phyloP scores from a whole-genome alignment of 495 filamentous ascomycete genomes.

The Elasticomyces elasticus region DNA sequence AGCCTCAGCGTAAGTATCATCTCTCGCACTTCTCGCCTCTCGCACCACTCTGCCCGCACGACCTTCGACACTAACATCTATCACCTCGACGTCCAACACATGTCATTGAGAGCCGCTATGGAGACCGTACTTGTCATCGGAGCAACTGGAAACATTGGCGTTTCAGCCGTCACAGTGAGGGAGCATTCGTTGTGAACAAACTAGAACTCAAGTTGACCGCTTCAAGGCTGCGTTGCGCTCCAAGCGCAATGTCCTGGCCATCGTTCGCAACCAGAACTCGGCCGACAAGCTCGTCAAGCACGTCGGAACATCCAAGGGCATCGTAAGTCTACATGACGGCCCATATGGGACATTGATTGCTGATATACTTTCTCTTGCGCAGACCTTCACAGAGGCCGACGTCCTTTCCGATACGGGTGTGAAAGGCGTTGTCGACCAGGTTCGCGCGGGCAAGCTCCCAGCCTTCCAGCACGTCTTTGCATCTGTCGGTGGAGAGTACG shows the following conservation, averaged over 20 bases:
- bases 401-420: conserved; percentile 30
- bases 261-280: conserved; percentile 34
- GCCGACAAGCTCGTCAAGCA: conserved; percentile 34
- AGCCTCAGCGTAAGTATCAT: no score
- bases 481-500: conserved; percentile 31
- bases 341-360: no score
- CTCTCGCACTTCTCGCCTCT: no score
- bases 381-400: conserved; percentile 33
- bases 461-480: conserved; percentile 37
- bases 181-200: no score
- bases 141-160: conserved; percentile 38
- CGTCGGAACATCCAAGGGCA: conserved; percentile 29
- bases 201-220: no score
- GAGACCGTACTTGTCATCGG: conserved; percentile 36
- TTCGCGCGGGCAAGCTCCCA: conserved; percentile 32
- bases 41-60: no score
- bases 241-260: conserved; percentile 31
- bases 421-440: conserved; percentile 33
- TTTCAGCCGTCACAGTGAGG: conserved; percentile 29
- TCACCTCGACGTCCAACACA: no score
- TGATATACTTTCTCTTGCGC: no score
- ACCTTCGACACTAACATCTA: no score
- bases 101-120: no score
- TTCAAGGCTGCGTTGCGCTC: conserved; percentile 28
- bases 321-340: conserved; percentile 31